phyloP scores from a whole-genome alignment of 1,284 basidiomycete species.

The Filobasidium uniguttulatum region DNA sequence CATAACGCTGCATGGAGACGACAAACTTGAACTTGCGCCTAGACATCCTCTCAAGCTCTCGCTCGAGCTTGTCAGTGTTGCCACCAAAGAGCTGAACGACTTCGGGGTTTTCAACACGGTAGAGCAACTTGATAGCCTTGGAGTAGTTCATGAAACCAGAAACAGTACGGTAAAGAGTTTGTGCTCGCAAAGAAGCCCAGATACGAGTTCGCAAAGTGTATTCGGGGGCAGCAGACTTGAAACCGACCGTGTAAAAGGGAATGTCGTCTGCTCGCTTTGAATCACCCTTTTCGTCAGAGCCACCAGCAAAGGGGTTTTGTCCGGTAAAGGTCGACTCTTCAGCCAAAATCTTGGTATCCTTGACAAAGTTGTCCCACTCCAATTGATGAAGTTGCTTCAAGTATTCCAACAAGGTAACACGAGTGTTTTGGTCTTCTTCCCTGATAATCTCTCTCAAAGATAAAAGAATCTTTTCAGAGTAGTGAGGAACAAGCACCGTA shows the following conservation, averaged over 20 bases:
- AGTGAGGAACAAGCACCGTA: constrained; percentile 87
- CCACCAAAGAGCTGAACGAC: constrained; percentile 94
- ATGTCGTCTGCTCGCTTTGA: constrained; percentile 79
- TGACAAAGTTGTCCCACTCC: constrained; percentile 99
- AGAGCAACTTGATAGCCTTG: constrained; percentile 98
- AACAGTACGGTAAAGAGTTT: constrained; percentile 95
- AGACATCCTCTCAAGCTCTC: constrained; percentile 93
- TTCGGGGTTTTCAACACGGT: constrained; percentile 98
- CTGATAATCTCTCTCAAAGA: constrained; percentile 91
- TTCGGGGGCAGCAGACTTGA: constrained; percentile 96
- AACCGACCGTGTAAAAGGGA: constrained; percentile 97
- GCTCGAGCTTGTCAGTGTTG: constrained; percentile 92
- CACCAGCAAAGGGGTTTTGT: constrained; percentile 49
- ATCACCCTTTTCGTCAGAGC: constrained; percentile 64
- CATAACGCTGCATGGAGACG: constrained; percentile 98
- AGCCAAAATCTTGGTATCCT: constrained; percentile 97
- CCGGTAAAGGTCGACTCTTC: constrained; percentile 75
- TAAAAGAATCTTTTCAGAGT: constrained; percentile 88
- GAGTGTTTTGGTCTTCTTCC: constrained; percentile 87
- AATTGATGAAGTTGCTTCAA: constrained; percentile 95
- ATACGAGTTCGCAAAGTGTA: constrained; percentile 97
- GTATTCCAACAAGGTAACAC: constrained; percentile 89
- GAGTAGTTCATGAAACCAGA: constrained; percentile 99
- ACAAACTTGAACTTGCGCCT: constrained; percentile 98
- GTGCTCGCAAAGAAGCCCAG: constrained; percentile 95